phyloP scores from a whole-genome alignment of 345 rosid species.

The Arabis hirsuta region DNA sequence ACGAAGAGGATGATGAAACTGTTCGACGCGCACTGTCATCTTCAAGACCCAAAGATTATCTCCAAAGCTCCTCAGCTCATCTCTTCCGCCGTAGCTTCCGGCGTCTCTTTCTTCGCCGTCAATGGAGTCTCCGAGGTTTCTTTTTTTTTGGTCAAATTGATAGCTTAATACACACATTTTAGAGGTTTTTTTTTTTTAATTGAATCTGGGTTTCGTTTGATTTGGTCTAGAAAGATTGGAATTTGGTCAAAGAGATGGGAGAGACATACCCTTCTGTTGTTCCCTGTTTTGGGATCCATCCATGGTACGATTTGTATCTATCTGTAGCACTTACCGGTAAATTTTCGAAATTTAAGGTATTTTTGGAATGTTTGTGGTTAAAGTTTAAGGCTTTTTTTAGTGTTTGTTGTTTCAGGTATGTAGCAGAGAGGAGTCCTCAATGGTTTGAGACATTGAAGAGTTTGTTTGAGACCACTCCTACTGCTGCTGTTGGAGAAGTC shows the following conservation, averaged over 20 bases:
- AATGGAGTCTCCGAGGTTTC: slow-evolving; percentile 82
- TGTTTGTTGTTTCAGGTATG: slow-evolving; percentile 51
- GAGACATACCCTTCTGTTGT: slow-evolving; percentile 63
- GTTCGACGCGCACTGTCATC: slow-evolving; percentile 96
- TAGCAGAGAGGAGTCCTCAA: slow-evolving; percentile 67
- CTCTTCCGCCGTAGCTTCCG: slow-evolving; percentile 60
- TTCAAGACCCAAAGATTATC: slow-evolving; percentile 87
- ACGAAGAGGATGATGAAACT: slow-evolving; percentile 53
- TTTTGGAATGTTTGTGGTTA: slow-evolving; percentile 10
- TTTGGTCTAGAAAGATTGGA: slow-evolving; percentile 74
- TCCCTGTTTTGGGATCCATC: slow-evolving; percentile 96
- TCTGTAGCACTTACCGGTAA: neutral
- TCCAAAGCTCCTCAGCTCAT: slow-evolving; percentile 65
- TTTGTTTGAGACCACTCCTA: slow-evolving; percentile 65
- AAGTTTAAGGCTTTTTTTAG: neutral
- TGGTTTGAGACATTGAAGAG: slow-evolving; percentile 80
- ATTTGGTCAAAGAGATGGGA: slow-evolving; percentile 75
- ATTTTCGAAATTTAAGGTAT: neutral
- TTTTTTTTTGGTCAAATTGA: neutral
- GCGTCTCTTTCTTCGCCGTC: slow-evolving; percentile 71
- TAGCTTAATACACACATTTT: neutral
- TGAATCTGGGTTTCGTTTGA: slow-evolving; percentile 9
- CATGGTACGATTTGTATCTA: slow-evolving; percentile 54
- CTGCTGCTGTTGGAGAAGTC: slow-evolving; percentile 96
- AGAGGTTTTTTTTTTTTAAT: neutral